Percentiles rank a stretch among this genome's conserved stretches.
Evolutionary conservation across 805 yeast genomes (phyloP).

Genomic region (Nakazawaea sp.): DNA sequence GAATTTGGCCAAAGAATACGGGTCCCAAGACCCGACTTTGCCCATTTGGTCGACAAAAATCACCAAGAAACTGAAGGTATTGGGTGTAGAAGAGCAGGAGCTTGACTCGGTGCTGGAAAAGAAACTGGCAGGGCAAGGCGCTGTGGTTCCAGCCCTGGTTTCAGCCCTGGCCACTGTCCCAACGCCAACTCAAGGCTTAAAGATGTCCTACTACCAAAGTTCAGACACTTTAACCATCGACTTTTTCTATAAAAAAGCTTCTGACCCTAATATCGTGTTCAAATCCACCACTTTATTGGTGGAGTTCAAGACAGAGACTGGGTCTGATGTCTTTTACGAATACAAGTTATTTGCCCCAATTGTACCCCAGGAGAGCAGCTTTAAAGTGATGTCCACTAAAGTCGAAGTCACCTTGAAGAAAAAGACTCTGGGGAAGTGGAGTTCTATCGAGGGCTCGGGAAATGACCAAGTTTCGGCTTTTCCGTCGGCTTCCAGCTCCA

Average conservation of each 20-base stretch:
- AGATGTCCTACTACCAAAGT: constrained; percentile 74
- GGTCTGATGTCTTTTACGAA: constrained; percentile 41
- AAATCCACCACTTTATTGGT: constrained; percentile 28
- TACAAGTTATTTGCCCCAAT: constrained; percentile 47
- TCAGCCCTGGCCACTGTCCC: background rate
- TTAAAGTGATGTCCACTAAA: constrained; percentile 60
- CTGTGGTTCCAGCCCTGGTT: background rate
- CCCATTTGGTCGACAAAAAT: constrained; percentile 40
- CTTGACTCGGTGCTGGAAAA: too few species aligned
- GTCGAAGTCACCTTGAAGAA: constrained; percentile 63
- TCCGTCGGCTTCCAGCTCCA: constrained; percentile 1
- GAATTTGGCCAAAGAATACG: constrained; percentile 32
- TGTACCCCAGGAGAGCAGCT: constrained; percentile 34
- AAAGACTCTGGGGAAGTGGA: constrained; percentile 42
- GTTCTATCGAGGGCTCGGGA: constrained; percentile 32
- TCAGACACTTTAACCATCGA: constrained; percentile 51
- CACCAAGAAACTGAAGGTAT: constrained; percentile 20
- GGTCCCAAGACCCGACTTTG: constrained; percentile 38
- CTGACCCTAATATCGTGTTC: constrained; percentile 36
- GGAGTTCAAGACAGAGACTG: constrained; percentile 39
- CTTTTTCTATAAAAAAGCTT: constrained; percentile 62
- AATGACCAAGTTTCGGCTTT: constrained; percentile 11
- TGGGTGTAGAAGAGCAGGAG: constrained; percentile 27
- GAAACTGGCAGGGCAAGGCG: background rate
- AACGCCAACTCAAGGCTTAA: constrained; percentile 23